Base-by-base conservation (phyloP, 129 eudicot genomes). In the Escallonia rubra region DNA sequence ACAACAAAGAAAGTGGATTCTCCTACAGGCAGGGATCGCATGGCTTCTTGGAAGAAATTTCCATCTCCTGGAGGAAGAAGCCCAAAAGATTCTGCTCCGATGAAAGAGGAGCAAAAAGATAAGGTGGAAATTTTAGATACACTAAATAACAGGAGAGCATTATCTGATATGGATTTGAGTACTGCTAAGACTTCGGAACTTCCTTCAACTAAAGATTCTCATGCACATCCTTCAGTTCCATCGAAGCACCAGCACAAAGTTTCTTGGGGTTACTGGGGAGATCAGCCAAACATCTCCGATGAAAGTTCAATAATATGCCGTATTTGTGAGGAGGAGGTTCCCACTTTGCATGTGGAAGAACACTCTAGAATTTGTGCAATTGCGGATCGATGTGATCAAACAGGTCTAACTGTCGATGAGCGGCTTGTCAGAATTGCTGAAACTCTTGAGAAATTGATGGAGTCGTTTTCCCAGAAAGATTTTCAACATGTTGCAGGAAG, bases 261-360 rank as follows among this genome's bases (percentile, higher is more conserved):
- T 69, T 93, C 98, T 41, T 89, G 96, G 98, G 98, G 98, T 40
- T 78, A 86, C 61, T 85, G 96, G 98, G 90, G 91, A 41, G 98
- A 92, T 73, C 96, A 86, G 62, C 90, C 96, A 0, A 81, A 85
- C 67, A 57, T 79, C 2, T 67, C 83, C 38, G 96, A 92, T 65
- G 95, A 82, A 63, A 86, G 83, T 70, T 87, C 97, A 51, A 93
- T 93, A 64, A 89, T 89, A 59, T 93, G 98, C 57, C 87, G 98
- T 52, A 93, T 93, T 47, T 93, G 98, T 93, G 98, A 93, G 81
- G 98, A 93, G 65, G 96, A 89, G 67, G 95, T 93, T 72, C 89
- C 96, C 8, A 93, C 98, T 23, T 82, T 84, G 65, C 98, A 89
- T 65, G 91, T 93, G 65, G 98, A 93, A 78, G 98, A 93, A 60